A percentile compares a stretch with the other conserved stretches of the same genome.
phyloP scores from a whole-genome alignment of 140 eudicot species.

The Bidens hawaiensis region DNA sequence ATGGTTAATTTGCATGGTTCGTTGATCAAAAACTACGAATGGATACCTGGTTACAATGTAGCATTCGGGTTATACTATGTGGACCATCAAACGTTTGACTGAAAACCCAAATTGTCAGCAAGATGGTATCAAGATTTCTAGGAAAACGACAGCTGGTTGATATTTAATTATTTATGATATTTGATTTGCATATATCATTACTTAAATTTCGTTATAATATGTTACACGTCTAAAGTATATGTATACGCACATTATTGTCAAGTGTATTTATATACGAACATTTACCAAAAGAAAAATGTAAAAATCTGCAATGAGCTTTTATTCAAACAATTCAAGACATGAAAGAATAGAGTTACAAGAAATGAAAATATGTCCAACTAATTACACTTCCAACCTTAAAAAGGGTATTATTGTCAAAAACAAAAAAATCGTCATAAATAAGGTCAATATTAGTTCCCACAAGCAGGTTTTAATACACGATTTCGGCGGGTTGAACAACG shows the following conservation, averaged over 20 bases:
- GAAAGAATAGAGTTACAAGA: constrained; percentile 10
- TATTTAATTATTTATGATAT: constrained; percentile 8
- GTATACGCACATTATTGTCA: background rate
- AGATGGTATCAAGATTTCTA: constrained; percentile 66
- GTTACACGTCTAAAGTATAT: background rate
- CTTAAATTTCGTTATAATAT: background rate
- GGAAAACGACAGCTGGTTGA: constrained; percentile 26
- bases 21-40: constrained; percentile 76
- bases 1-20: constrained; percentile 84
- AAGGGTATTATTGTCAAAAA: background rate
- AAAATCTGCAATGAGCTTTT: constrained; percentile 4
- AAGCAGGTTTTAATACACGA: constrained; percentile 1
- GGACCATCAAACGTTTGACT: constrained; percentile 47
- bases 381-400: constrained; percentile 16
- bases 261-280: background rate
- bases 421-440: background rate
- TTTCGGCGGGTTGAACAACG: background rate
- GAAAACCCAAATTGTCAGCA: constrained; percentile 67
- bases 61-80: constrained; percentile 59
- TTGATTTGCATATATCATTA: constrained; percentile 1
- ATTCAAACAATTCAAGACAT: background rate
- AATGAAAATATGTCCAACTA: constrained; percentile 19
- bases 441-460: background rate
- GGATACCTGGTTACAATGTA: constrained; percentile 41
- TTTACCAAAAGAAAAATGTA: background rate